Conservation (phyloP, 768 basidiomycete species). For the Termitomyces sp. region DNA sequence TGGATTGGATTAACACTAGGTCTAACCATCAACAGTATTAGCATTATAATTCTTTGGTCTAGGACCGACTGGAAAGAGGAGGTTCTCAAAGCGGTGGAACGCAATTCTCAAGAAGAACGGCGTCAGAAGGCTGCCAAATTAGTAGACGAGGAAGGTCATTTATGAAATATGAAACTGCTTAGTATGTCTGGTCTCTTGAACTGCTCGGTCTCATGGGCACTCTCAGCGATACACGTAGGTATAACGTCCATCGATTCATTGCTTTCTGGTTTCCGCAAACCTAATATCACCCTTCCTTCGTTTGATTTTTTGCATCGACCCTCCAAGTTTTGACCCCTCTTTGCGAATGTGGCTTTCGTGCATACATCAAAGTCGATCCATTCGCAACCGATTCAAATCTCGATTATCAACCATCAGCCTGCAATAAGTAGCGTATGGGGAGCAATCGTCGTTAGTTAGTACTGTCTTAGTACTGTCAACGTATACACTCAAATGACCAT, state of each 20-base stretch:
- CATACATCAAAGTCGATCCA: no score
- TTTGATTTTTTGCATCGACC: no score
- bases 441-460: no score
- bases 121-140: background rate
- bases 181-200: no score
- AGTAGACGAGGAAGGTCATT: background rate
- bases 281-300: no score
- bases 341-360: no score
- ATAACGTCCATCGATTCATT: background rate
- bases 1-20: slow-evolving; percentile 12
- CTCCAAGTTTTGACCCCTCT: no score
- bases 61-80: slow-evolving; percentile 12
- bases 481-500: background rate
- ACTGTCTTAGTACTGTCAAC: no score
- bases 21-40: slow-evolving; percentile 1
- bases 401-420: no score
- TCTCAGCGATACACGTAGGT: no score
- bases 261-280: background rate
- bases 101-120: slow-evolving; percentile 4
- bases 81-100: slow-evolving; percentile 11
- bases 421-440: no score
- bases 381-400: no score
- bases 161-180: background rate
- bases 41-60: background rate
- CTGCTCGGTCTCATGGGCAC: background rate